These are phyloP conservation scores for Vishniacozyma victoriae DNA, from an alignment of 768 basidiomycete species.

Conservation along the genomic window DNA sequence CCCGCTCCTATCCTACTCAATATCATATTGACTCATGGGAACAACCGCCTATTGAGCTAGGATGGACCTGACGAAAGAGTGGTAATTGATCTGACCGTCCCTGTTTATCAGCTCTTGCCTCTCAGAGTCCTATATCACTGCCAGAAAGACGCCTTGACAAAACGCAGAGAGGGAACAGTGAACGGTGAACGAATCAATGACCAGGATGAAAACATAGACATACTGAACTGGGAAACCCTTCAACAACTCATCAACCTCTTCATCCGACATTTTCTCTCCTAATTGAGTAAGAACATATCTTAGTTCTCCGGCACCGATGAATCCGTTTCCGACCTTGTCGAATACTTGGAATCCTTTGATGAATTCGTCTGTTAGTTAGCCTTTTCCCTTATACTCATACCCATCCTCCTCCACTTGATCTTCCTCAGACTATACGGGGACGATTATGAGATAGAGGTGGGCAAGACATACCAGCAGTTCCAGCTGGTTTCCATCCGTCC, in stretches of 20 bases:
- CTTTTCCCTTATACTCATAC: no score
- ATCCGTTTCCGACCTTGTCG: conserved; percentile 89
- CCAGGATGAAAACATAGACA: conserved; percentile 51
- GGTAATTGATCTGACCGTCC: conserved; percentile 95
- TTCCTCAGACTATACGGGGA: neutral
- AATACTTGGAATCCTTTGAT: conserved; percentile 99
- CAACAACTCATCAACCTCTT: conserved; percentile 94
- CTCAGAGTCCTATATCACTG: no score
- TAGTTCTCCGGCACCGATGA: conserved; percentile 84
- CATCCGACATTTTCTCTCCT: conserved; percentile 96
- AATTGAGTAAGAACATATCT: conserved; percentile 91
- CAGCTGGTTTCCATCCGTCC: conserved; percentile 94
- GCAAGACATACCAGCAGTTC: conserved; percentile 71
- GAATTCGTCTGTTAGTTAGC: conserved; percentile 82
- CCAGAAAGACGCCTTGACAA: no score
- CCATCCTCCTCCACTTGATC: no score
- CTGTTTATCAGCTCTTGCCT: no score
- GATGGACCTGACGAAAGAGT: conserved; percentile 91
- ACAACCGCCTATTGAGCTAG: conserved; percentile 76
- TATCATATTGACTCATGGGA: no score
- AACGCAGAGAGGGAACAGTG: neutral
- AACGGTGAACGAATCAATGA: neutral
- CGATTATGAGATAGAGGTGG: neutral
- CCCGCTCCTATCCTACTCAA: no score
- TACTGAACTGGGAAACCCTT: conserved; percentile 90